Percentiles rank a stretch among this genome's conserved stretches.
phyloP scores from a whole-genome alignment of 495 filamentous ascomycete species.

The Neurospora sublineolata region DNA sequence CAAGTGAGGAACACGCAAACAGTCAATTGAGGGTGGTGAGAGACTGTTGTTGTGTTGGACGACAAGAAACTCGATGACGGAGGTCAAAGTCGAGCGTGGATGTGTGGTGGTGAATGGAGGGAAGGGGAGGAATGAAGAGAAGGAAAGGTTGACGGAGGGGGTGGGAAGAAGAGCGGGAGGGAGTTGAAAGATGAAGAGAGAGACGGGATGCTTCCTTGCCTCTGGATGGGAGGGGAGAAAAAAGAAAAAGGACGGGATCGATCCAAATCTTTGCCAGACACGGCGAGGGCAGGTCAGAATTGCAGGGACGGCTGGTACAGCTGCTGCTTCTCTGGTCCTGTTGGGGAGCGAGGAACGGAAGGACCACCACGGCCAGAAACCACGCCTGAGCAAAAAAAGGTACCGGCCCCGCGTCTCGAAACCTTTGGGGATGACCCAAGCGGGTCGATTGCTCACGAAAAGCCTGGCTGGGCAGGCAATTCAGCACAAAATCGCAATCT shows the following conservation, averaged over 20 bases:
- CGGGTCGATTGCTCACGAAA: slow-evolving; percentile 12
- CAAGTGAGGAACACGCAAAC: slow-evolving; percentile 12
- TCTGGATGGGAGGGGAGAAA: slow-evolving; percentile 8
- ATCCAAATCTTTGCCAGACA: background rate
- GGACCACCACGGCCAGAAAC: background rate
- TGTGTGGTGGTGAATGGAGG: background rate
- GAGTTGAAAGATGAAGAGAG: background rate
- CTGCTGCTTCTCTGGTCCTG: slow-evolving; percentile 5
- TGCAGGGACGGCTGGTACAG: background rate
- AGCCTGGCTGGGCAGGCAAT: background rate
- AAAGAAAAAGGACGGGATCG: background rate
- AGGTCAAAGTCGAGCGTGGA: background rate
- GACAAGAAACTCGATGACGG: background rate
- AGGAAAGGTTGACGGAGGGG: background rate
- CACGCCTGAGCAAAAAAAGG: slow-evolving; percentile 15
- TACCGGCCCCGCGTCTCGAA: slow-evolving; percentile 18
- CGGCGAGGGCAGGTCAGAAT: background rate
- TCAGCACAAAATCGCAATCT: background rate
- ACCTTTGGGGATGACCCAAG: slow-evolving; percentile 22
- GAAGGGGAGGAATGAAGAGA: slow-evolving; percentile 1
- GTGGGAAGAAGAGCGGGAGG: slow-evolving; percentile 1
- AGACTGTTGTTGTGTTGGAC: background rate
- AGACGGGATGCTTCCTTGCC: slow-evolving; percentile 6
- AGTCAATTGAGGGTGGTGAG: slow-evolving; percentile 3
- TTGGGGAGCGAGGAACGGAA: slow-evolving; percentile 3